Base-by-base conservation (phyloP, 2,329 filamentous ascomycete genomes). In the Colletotrichum phormii region DNA sequence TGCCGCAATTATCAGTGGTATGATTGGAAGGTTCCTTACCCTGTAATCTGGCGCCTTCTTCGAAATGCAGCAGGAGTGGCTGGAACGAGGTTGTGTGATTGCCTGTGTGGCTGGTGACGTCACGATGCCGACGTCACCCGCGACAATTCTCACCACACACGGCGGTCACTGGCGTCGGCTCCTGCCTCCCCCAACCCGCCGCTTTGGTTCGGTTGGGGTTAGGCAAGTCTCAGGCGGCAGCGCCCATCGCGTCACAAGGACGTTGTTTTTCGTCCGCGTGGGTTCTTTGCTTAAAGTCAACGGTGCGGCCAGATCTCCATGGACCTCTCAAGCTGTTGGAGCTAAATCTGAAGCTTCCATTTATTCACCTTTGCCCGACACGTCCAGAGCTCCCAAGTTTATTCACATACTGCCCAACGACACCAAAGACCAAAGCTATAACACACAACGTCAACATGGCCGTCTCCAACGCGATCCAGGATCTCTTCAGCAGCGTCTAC, bases 401-500 rank as follows among this genome's bases (percentile, higher is more conserved):
- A 49, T 0, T 26, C 55, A 9, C n/a, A 12, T 2, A 37, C n/a
- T 7, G 31, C 15, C 5, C 18, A n/a, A n/a, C 35, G 8, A 54
- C 4, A 18, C 6, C 8, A 46, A 13, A 54, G 26, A 9, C 24
- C 33, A 51, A 31, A 24, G 31, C 13, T n/a, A 5, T 11, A 18
- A 2, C n/a, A 4, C n/a, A 57, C 49, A 33, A 12, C 42, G 22
- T 59, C 74, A 80, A 64, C 66, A 82, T 83, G 81, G 77, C 81
- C 55, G 71, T 85, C 77, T 78, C 79, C 26, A 75, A 77, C 57
- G 84, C 83, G 35, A 73, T 85, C 64, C 76, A 77, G 57, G 80
- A 83, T 75, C 78, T 85, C 61, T 77, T 84, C 77, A 82, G 80
- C 75, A 84, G 82, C 77, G 78, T 85, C 76, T 84, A 82, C 72